Base-by-base conservation (phyloP, 805 yeast species). In the Kodamaea hsintzibuensis region DNA sequence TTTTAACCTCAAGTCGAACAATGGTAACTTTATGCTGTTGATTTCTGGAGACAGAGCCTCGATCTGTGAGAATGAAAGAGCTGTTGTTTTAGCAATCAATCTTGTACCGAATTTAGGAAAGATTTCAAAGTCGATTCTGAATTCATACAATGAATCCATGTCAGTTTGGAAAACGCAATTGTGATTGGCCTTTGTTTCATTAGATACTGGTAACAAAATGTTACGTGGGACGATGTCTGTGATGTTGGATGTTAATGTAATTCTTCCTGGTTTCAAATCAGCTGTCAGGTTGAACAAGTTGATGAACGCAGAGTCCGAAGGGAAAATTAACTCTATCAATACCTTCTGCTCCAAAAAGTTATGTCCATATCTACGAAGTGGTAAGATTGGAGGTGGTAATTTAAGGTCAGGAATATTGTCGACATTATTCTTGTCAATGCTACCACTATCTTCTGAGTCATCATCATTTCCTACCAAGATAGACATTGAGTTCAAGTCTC, bases 31-130 rank as follows among this genome's bases (percentile, higher is more conserved):
- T 14, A 74, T 68, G 1, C 72, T 64, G 50, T 68, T 70, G 8
- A 73, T 65, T 50, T 73, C 78, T 0, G 79, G 77, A 0, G 79
- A 73, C 7, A 75, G 63, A 0, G 77, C 66, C 50, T 70, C 73
- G 16, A 73, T 66, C 42, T 74, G 72, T 8, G 76, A 69, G 57
- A 76, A 74, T 0, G 91, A 79, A 51, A 91, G 76, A 1, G 95
- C 90, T 0, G 96, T 84, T 0, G 98, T 82, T 64, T 92, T 93
- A 2, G 97, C 97, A 50, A 93, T 85, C 52, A 93, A 74, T 57
- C 96, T 82, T 0, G 98, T 91, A 19, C 99, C 99, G 72, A 91
- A 95, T 7, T 93, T 89, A 0, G 99, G 98, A 69, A 87, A 92
- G 10, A 95, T 81, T 68, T 95, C 98, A 65, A 92, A 88, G 64